phyloP scores from a whole-genome alignment of 2,329 filamentous ascomycete genomes.

The Aspergillus sp. region DNA sequence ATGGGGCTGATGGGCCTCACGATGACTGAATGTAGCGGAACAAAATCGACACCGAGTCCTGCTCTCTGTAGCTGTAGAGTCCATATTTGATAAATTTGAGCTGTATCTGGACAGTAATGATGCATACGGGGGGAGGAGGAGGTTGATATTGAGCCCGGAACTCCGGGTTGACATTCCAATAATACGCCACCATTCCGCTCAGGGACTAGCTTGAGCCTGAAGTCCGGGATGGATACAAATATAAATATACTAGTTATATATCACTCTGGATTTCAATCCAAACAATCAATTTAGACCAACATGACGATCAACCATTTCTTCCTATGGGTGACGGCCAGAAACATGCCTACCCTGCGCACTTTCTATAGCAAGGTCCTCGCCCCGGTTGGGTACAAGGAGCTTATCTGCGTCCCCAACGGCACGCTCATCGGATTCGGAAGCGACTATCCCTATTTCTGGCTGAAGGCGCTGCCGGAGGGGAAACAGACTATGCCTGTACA shows the following conservation, averaged over 20 bases:
- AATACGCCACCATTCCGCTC: too few relatives aligned
- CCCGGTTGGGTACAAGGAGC: background rate
- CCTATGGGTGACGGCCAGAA: background rate
- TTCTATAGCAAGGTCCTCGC: constrained; percentile 1
- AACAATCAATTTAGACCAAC: too few relatives aligned
- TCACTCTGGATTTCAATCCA: too few relatives aligned
- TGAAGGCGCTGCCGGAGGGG: constrained; percentile 1
- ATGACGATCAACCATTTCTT: constrained; percentile 6
- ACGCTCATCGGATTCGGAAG: constrained; percentile 1
- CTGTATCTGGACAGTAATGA: background rate
- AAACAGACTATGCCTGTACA: background rate
- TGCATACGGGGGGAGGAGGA: background rate
- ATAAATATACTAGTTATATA: too few relatives aligned
- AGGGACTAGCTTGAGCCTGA: too few relatives aligned
- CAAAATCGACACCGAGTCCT: background rate
- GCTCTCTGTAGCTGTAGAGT: background rate
- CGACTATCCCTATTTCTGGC: constrained; percentile 9
- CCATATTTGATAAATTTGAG: background rate
- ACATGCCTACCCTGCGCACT: background rate
- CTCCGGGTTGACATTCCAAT: background rate
- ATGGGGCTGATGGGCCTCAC: background rate
- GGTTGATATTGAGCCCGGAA: background rate
- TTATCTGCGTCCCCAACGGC: background rate
- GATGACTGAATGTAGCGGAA: background rate
- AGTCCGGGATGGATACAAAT: too few relatives aligned